Conservation (phyloP, 176 grass and related monocot species). For the Alloteropsis semialata region DNA sequence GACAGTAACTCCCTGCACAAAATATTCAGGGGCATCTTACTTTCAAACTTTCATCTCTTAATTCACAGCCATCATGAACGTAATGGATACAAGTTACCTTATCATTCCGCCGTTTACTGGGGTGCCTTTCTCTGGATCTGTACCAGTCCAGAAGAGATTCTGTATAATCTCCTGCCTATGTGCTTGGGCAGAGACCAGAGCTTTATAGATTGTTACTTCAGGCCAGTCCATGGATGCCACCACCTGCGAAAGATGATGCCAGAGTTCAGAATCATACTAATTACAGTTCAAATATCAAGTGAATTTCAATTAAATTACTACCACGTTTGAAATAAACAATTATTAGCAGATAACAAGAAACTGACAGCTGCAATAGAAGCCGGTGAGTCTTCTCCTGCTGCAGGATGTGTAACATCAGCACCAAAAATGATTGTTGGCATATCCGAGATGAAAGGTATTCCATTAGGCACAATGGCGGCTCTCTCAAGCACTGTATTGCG, state of each 20-base stretch:
- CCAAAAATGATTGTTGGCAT: slow-evolving; percentile 65
- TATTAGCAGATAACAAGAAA: not conserved
- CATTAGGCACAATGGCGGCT: not conserved
- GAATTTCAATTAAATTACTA: not conserved
- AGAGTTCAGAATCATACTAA: not conserved
- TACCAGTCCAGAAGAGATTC: slow-evolving; percentile 47
- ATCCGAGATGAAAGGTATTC: slow-evolving; percentile 41
- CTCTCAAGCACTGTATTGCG: slow-evolving; percentile 59
- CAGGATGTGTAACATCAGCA: slow-evolving; percentile 79
- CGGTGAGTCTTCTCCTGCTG: slow-evolving; percentile 61
- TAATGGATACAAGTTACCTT: slow-evolving; percentile 29
- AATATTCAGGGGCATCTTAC: slow-evolving; percentile 5
- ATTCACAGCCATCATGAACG: not conserved
- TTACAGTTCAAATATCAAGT: not conserved
- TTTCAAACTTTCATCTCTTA: not conserved
- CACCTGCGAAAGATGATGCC: slow-evolving; percentile 44
- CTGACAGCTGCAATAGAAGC: slow-evolving; percentile 65
- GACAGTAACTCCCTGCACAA: slow-evolving; percentile 50
- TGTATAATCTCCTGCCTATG: slow-evolving; percentile 70
- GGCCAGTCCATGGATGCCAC: slow-evolving; percentile 90
- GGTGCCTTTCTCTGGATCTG: slow-evolving; percentile 37
- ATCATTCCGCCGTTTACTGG: slow-evolving; percentile 54
- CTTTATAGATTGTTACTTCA: slow-evolving; percentile 58
- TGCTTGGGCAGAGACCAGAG: slow-evolving; percentile 69
- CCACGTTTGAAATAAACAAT: not conserved